These are phyloP conservation scores for Miscanthus lutarioriparius DNA, from an alignment of 176 grass and related monocot species.

Conservation along the genomic window DNA sequence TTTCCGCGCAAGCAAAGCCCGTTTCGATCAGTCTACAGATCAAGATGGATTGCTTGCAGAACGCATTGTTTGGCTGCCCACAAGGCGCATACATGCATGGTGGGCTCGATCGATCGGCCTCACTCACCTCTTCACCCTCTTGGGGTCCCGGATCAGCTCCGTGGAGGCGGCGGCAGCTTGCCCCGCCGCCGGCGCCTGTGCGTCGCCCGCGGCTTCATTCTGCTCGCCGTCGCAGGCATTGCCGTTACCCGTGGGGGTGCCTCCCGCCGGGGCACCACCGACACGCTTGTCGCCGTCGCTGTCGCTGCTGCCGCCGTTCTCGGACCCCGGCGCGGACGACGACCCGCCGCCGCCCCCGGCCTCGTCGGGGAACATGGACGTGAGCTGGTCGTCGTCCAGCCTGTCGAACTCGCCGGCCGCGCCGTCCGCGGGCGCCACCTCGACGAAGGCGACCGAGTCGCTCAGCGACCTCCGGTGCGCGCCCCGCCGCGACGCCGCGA, in stretches of 20 bases:
- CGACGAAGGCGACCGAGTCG: constrained; percentile 92
- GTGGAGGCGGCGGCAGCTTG: background rate
- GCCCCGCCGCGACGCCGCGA: constrained; percentile 67
- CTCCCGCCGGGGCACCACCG: background rate
- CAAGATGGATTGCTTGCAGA: background rate
- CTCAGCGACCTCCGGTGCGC: constrained; percentile 77
- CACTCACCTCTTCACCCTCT: constrained; percentile 88
- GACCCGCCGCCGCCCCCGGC: constrained; percentile 8
- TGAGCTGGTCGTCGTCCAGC: constrained; percentile 94
- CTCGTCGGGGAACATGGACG: constrained; percentile 96
- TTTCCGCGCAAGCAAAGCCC: background rate
- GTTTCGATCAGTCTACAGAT: background rate
- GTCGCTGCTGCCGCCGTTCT: constrained; percentile 42
- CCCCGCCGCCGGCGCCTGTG: background rate
- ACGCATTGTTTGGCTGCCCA: background rate
- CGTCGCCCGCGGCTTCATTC: background rate
- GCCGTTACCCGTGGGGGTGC: background rate
- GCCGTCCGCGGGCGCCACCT: constrained; percentile 52
- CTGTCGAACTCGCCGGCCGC: constrained; percentile 63
- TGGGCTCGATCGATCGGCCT: background rate
- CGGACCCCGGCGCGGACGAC: constrained; percentile 36
- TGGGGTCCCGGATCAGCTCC: constrained; percentile 60
- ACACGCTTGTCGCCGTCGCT: constrained; percentile 42
- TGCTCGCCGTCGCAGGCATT: constrained; percentile 27
- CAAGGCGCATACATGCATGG: background rate